Percentiles rank a stretch among this genome's conserved stretches.
phyloP scores from a whole-genome alignment of 495 filamentous ascomycete species.

The Tuber melanosporum region DNA sequence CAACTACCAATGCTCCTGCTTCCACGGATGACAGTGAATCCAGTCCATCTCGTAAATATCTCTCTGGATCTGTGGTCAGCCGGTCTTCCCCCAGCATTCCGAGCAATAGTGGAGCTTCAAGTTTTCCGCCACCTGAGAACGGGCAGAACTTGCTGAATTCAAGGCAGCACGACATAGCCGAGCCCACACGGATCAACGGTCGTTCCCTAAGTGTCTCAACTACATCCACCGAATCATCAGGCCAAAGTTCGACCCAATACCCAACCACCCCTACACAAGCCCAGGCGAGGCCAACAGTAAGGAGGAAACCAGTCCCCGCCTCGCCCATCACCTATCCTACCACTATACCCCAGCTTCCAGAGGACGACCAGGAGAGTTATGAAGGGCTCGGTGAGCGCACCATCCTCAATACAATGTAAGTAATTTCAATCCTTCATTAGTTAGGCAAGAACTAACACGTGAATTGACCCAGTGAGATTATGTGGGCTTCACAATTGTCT shows the following conservation, averaged over 20 bases:
- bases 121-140: not conserved
- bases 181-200: not conserved
- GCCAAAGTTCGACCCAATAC: slow-evolving; percentile 4
- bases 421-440: not conserved
- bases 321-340: slow-evolving; percentile 1
- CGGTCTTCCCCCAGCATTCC: not conserved
- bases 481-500: slow-evolving; percentile 17
- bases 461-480: slow-evolving; percentile 11
- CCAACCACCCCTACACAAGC: slow-evolving; percentile 3
- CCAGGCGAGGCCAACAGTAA: not conserved
- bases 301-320: slow-evolving; percentile 4
- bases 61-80: not conserved
- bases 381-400: slow-evolving; percentile 18
- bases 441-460: not conserved
- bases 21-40: not conserved
- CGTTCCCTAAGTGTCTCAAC: slow-evolving; percentile 15
- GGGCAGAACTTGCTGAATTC: not conserved
- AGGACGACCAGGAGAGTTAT: slow-evolving; percentile 15
- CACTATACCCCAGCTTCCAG: not conserved
- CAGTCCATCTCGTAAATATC: not conserved
- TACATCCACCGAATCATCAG: slow-evolving; percentile 12
- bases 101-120: not conserved
- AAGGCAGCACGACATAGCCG: not conserved
- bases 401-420: slow-evolving; percentile 20
- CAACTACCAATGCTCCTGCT: not conserved